phyloP scores from a whole-genome alignment of 2,329 filamentous ascomycete genomes.

The Pyrenophora teres region DNA sequence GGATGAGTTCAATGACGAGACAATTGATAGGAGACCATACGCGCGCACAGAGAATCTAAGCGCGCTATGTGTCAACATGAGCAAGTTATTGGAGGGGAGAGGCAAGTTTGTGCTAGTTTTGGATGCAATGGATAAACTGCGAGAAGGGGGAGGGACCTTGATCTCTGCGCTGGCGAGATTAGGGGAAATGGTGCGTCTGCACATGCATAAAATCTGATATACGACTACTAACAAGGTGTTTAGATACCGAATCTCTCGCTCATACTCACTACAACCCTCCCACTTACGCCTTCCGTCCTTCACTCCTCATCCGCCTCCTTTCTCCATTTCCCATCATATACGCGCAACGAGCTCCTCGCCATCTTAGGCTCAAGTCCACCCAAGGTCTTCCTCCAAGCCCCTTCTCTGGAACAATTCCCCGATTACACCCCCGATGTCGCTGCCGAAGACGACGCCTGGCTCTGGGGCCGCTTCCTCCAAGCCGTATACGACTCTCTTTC shows the following conservation, averaged over 20 bases:
- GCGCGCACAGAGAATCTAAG: constrained; percentile 80
- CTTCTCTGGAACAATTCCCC: constrained; percentile 47
- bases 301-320: constrained; percentile 73
- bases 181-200: constrained; percentile 71
- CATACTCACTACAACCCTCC: constrained; percentile 75
- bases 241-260: constrained; percentile 80
- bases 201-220: constrained; percentile 6
- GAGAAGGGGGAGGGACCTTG: constrained; percentile 78
- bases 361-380: constrained; percentile 66
- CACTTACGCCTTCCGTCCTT: constrained; percentile 67
- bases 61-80: constrained; percentile 73
- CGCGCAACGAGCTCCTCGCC: constrained; percentile 74
- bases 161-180: constrained; percentile 80
- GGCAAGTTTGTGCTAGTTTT: constrained; percentile 78
- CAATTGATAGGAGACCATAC: constrained; percentile 52
- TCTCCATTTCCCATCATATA: constrained; percentile 83
- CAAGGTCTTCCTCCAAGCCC: constrained; percentile 52
- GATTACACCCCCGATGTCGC: constrained; percentile 54
- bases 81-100: constrained; percentile 62
- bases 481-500: constrained; percentile 87
- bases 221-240: constrained; percentile 1
- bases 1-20: constrained; percentile 48
- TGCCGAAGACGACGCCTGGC: constrained; percentile 65
- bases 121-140: constrained; percentile 83
- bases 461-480: constrained; percentile 80